A percentile compares a stretch with the other conserved stretches of the same genome.
Conservation (phyloP, 495 filamentous ascomycete species). For the Neurospora intermedia region DNA sequence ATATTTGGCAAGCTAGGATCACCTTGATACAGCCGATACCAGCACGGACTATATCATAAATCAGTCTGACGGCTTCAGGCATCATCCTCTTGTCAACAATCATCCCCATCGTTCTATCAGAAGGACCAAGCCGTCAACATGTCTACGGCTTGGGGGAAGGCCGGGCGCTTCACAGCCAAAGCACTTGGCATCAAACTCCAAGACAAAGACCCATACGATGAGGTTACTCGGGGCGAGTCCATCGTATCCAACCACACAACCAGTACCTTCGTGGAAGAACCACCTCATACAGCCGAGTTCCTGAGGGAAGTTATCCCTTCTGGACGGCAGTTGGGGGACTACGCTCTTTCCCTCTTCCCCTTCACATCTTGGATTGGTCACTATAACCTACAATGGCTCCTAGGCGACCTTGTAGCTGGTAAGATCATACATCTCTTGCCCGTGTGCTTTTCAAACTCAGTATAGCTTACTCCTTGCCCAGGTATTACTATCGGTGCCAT, state of each 20-base stretch:
- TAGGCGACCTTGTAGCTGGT: conserved; percentile 87
- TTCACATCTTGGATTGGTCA: conserved; percentile 77
- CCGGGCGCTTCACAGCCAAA: conserved; percentile 68
- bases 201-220: conserved; percentile 44
- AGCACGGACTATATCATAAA: neutral
- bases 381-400: conserved; percentile 84
- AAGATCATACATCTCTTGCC: conserved; percentile 15
- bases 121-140: neutral
- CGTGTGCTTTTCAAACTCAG: neutral
- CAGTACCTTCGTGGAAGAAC: conserved; percentile 75
- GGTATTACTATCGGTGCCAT: conserved; percentile 92
- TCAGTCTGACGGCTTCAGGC: neutral
- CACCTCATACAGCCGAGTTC: conserved; percentile 68
- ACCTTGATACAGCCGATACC: neutral
- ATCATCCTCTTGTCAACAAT: neutral
- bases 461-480: conserved; percentile 21
- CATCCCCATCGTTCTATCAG: neutral
- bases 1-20: neutral
- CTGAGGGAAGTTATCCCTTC: conserved; percentile 51
- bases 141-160: conserved; percentile 23
- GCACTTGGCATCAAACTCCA: conserved; percentile 78
- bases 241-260: conserved; percentile 63
- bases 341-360: conserved; percentile 66
- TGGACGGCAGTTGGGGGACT: conserved; percentile 40
- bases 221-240: conserved; percentile 63